Base-by-base conservation (phyloP, 352 stramenopile species). In the Phytophthora kernoviae region DNA sequence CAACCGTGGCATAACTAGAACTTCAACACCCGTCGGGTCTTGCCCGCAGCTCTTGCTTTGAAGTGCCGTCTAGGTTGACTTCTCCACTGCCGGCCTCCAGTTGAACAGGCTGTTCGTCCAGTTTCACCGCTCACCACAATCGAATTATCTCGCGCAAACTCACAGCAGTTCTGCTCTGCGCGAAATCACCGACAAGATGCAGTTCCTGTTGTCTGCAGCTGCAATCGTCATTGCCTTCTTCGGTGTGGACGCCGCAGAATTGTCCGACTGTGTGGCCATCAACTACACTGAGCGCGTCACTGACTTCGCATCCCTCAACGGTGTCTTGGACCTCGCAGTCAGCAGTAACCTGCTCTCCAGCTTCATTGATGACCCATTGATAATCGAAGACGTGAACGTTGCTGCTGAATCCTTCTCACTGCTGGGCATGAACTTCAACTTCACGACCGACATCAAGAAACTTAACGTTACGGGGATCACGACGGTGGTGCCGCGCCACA, bases 261-360 rank as follows among this genome's bases (percentile, higher is more conserved):
- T 58, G 42, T 61, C 62, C 9, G 39, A 66, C 40, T 67, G 63
- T 34, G 63, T 71, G 15, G 52, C 39, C 34, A 11, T 77, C 42
- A 64, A 74, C 64, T 77, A 71, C 39, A 69, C 45, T 26, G 39
- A 68, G 41, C 47, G 54, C 18, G 39, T 44, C 14, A 41, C 53
- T 18, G 62, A 75, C 54, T 68, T 79, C 41, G 48, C 41, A 15
- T 62, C 61, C 3, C 60, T 78, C 53, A 78, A 78, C 54, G 40
- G 41, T 14, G 58, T 78, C 15, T 17, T 75, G 27, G 62, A 68
- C 56, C 12, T 75, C 27, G 65, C 65, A 11, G 57, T 70, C 43
- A 70, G 43, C 24, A 59, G 58, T 26, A 67, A 63, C 17, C 41
- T 74, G 39, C 53, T 79, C 26, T 54, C 54, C 40, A 53, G 40